phyloP scores from a whole-genome alignment of 371 early-diverging fungal genomes.

The Syncephalis fuscata region DNA sequence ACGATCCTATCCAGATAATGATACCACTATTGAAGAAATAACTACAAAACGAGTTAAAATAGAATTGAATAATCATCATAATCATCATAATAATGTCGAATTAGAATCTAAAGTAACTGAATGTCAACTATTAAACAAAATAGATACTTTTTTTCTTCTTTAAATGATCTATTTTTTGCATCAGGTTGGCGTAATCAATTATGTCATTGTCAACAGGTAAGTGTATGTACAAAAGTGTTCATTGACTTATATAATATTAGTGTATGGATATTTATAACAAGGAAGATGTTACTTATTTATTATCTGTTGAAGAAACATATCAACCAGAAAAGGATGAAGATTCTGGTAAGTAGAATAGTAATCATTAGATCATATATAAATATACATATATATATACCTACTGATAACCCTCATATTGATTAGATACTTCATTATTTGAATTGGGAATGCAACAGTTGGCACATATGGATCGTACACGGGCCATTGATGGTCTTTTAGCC shows the following conservation, averaged over 20 bases:
- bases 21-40: no score
- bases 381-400: no score
- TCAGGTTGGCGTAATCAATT: not conserved
- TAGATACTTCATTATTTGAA: slow-evolving; percentile 40
- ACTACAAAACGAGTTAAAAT: no score
- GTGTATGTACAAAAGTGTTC: not conserved
- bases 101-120: no score
- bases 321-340: slow-evolving; percentile 34
- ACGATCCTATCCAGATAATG: no score
- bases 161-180: not conserved
- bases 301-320: slow-evolving; percentile 17
- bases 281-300: slow-evolving; percentile 9
- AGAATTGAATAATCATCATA: no score
- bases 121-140: no score
- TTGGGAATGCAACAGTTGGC: slow-evolving; percentile 51
- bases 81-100: no score
- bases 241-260: not conserved
- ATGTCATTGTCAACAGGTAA: slow-evolving; percentile 1
- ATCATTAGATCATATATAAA: not conserved
- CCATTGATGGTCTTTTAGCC: slow-evolving; percentile 49
- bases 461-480: slow-evolving; percentile 46
- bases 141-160: no score
- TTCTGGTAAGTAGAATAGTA: slow-evolving; percentile 11
- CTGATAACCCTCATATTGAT: no score
- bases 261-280: slow-evolving; percentile 7